phyloP scores from a whole-genome alignment of 2,329 filamentous ascomycete species.

The Helicocarpus griseus region DNA sequence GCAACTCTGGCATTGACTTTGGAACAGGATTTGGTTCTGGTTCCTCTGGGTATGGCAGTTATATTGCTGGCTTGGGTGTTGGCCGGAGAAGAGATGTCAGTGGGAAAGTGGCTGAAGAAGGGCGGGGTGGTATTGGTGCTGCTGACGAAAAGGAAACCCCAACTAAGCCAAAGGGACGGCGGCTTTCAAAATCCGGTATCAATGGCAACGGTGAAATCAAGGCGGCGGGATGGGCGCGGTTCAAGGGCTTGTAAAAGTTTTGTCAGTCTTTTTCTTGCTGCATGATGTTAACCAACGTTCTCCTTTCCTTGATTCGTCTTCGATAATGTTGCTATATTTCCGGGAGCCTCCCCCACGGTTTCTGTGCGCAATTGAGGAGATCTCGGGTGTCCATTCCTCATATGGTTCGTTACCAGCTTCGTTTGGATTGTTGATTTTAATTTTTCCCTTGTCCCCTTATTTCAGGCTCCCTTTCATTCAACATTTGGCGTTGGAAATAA shows the following conservation, averaged over 20 bases:
- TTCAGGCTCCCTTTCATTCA: too few species aligned
- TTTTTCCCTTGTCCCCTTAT: neutral
- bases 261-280: neutral
- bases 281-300: too few species aligned
- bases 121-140: conserved; percentile 23
- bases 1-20: conserved; percentile 33
- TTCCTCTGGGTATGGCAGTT: conserved; percentile 30
- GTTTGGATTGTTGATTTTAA: neutral
- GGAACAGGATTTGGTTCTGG: conserved; percentile 19
- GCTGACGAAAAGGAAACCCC: conserved; percentile 11
- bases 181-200: conserved; percentile 5
- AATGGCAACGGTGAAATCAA: conserved; percentile 17
- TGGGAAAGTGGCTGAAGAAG: conserved; percentile 39
- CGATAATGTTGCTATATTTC: neutral
- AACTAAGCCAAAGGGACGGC: conserved; percentile 9
- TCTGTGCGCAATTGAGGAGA: too few species aligned
- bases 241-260: conserved; percentile 31
- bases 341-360: neutral
- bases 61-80: conserved; percentile 35
- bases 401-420: neutral
- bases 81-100: conserved; percentile 39
- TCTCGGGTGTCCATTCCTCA: neutral
- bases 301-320: neutral
- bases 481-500: neutral
- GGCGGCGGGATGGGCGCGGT: conserved; percentile 38